Evolutionary conservation across 2,329 filamentous ascomycete genomes (phyloP), one percentile per base, ranked within the genome.

Genomic region (Pseudogymnoascus sp.): DNA sequence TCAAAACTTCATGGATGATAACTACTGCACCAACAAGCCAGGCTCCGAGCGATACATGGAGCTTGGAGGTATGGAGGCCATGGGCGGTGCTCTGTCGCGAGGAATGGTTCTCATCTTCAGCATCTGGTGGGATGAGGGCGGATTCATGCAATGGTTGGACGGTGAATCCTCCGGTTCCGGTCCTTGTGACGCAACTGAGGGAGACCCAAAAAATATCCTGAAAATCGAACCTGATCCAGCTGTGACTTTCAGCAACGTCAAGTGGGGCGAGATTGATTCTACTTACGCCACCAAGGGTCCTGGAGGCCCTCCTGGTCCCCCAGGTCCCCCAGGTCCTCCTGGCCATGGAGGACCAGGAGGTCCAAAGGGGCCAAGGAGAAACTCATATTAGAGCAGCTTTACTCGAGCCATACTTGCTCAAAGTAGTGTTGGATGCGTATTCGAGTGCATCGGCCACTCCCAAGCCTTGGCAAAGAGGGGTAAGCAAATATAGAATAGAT

Each of bases 191-290:
- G 75, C 74, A 3, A 81, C 77, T 0, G 79, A 82, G 66, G 83
- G 83, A 0, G 74, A 77, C 63, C 82, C 83, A 0, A 70, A 72
- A 37, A 72, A 76, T 12, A 81, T 86, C 62, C 64, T 75, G 61
- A 71, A 74, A 55, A 70, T 80, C 12, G 73, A 80, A 67, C 78
- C 80, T 0, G 73, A 74, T 58, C 79, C 82, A 0, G 74, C 74
- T 12, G 80, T 86, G 3, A 78, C 74, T 1, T 86, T 83, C 68
- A 80, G 78, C 64, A 79, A 84, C 67, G 80, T 86, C 66, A 79
- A 78, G 67, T 83, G 81, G 77, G 83, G 83, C n/a, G 81, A 86
- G 66, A 80, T 86, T 67, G 81, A 78, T 4, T 81, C 80, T 15
- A 86, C 80, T 0, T 80, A 75, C 59, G 10, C 15, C 59, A 29